phyloP scores from a whole-genome alignment of 1,139 yeast species.

The Geotrichum aggregatum region DNA sequence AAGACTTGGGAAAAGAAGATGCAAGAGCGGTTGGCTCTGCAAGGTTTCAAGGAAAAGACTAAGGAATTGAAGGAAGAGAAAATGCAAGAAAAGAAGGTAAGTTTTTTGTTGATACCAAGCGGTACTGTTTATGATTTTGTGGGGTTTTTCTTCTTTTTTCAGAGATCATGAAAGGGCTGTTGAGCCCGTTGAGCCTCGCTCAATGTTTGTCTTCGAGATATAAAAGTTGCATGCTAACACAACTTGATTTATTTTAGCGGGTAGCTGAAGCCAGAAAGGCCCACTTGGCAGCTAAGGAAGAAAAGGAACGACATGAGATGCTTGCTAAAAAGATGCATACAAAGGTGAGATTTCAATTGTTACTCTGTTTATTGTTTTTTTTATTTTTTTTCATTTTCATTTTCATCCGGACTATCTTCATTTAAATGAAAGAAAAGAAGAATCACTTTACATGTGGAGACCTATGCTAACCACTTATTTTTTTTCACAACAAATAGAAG shows the following conservation, averaged over 20 bases:
- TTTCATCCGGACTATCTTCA: too few relatives aligned
- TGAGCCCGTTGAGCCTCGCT: too few relatives aligned
- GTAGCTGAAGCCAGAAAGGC: constrained; percentile 37
- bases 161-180: not conserved
- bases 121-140: too few relatives aligned
- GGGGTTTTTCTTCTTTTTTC: not conserved
- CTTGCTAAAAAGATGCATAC: constrained; percentile 43
- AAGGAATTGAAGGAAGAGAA: constrained; percentile 41
- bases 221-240: not conserved
- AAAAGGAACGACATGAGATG: constrained; percentile 41
- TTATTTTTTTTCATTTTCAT: too few relatives aligned
- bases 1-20: constrained; percentile 39
- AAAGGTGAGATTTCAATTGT: constrained; percentile 27
- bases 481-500: constrained; percentile 24
- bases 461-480: too few relatives aligned
- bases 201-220: not conserved
- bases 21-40: constrained; percentile 31
- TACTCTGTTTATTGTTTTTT: too few relatives aligned
- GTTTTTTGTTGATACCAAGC: too few relatives aligned
- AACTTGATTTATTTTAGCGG: constrained; percentile 10
- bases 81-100: constrained; percentile 33
- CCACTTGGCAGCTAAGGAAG: constrained; percentile 40
- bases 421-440: too few relatives aligned
- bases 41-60: constrained; percentile 37
- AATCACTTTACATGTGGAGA: too few relatives aligned